These are phyloP conservation scores for Tolypocladium pustulatum DNA, from an alignment of 2,329 filamentous ascomycete genomes.

Conservation along the genomic window DNA sequence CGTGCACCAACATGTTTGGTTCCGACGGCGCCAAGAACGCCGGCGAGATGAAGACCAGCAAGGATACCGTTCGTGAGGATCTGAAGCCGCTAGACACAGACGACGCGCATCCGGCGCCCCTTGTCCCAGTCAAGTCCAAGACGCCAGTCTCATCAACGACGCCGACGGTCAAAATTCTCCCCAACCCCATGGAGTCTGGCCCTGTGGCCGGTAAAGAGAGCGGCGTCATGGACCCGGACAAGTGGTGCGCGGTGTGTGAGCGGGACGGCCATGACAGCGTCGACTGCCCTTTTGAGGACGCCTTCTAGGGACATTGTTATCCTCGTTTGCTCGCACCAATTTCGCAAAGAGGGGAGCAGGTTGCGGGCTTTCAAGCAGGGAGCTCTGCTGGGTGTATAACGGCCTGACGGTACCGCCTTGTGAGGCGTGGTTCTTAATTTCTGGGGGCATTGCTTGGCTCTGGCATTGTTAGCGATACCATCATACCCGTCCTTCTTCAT, in stretches of 20 bases:
- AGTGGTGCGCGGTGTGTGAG: slow-evolving; percentile 97
- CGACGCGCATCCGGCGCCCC: slow-evolving; percentile 41
- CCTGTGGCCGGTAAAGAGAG: slow-evolving; percentile 71
- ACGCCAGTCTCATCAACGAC: slow-evolving; percentile 23
- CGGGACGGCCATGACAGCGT: slow-evolving; percentile 94
- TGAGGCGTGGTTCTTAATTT: slow-evolving; percentile 7
- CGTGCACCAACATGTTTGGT: slow-evolving; percentile 83
- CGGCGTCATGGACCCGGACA: slow-evolving; percentile 67
- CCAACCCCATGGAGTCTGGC: slow-evolving; percentile 53
- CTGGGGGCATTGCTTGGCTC: slow-evolving; percentile 15
- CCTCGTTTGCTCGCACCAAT: not conserved
- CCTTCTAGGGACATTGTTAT: slow-evolving; percentile 37
- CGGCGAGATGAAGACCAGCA: slow-evolving; percentile 19
- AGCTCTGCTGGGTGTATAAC: slow-evolving; percentile 5
- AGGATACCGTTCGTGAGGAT: slow-evolving; percentile 24
- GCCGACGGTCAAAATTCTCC: slow-evolving; percentile 37
- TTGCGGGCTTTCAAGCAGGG: not conserved
- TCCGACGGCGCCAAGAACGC: slow-evolving; percentile 26
- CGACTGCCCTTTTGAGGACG: slow-evolving; percentile 86
- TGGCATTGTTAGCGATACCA: slow-evolving; percentile 24
- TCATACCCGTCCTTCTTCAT: slow-evolving; percentile 16
- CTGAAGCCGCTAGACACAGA: slow-evolving; percentile 26
- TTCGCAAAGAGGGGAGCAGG: too few relatives aligned
- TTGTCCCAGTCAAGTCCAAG: slow-evolving; percentile 41
- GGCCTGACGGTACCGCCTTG: slow-evolving; percentile 9